Percentiles rank a stretch among this genome's conserved stretches.
These are phyloP conservation scores for Boletellus sp. DNA, from an alignment of 1,284 basidiomycete genomes.

Conservation along the genomic window DNA sequence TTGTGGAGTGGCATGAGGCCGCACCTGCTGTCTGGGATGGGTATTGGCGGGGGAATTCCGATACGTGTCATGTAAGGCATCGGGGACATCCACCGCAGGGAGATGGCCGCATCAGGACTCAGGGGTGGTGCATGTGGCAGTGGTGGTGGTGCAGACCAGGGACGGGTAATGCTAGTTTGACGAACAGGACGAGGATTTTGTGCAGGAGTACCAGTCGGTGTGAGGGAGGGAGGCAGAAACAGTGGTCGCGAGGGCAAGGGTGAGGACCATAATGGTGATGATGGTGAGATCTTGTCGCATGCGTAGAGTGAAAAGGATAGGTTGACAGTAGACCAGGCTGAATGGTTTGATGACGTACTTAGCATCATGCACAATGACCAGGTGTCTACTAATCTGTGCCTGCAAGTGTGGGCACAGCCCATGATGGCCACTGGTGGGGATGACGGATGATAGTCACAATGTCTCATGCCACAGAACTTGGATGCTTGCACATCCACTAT, in stretches of 20 bases:
- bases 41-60: constrained; percentile 39
- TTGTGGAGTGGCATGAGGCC: constrained; percentile 18
- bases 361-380: constrained; percentile 65
- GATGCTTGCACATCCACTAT: not conserved
- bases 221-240: constrained; percentile 31
- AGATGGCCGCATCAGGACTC: constrained; percentile 52
- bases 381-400: constrained; percentile 16
- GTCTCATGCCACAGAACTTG: not conserved
- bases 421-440: not conserved
- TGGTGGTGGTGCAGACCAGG: not conserved
- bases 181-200: constrained; percentile 67
- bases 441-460: constrained; percentile 9
- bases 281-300: constrained; percentile 36
- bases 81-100: constrained; percentile 55
- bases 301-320: constrained; percentile 48
- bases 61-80: constrained; percentile 59
- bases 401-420: too few species aligned
- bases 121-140: constrained; percentile 13
- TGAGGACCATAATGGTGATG: constrained; percentile 25
- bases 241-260: not conserved
- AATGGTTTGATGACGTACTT: constrained; percentile 61
- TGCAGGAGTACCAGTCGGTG: constrained; percentile 2
- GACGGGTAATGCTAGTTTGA: constrained; percentile 61
- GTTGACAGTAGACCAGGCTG: constrained; percentile 59
- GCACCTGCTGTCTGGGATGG: constrained; percentile 31